Evolutionary conservation across 768 basidiomycete genomes (phyloP).

Genomic region (Kwoniella dendrophila): DNA sequence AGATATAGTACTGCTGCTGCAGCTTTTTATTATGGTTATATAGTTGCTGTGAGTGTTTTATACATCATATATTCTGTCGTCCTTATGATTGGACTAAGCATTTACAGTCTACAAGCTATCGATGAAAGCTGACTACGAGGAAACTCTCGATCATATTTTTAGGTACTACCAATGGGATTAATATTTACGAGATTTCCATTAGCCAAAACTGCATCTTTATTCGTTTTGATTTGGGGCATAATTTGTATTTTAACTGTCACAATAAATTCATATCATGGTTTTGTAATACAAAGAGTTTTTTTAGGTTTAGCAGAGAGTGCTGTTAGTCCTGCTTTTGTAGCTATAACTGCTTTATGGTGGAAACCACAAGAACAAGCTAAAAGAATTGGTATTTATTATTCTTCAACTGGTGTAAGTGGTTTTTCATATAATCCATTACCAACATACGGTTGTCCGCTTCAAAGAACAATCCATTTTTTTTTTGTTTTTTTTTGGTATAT

Average conservation of each 20-base stretch:
- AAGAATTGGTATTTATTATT: constrained; percentile 55
- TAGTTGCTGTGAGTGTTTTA: constrained; percentile 42
- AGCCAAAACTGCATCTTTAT: constrained; percentile 31
- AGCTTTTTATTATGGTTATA: constrained; percentile 55
- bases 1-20: constrained; percentile 51
- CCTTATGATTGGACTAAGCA: background rate
- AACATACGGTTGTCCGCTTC: too few species aligned
- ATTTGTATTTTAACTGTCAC: constrained; percentile 46
- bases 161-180: constrained; percentile 47
- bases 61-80: background rate
- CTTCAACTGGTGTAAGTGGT: constrained; percentile 48
- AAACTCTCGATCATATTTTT: background rate
- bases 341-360: constrained; percentile 57
- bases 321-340: constrained; percentile 56
- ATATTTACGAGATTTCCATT: constrained; percentile 41
- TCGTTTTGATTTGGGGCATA: constrained; percentile 48
- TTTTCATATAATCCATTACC: background rate
- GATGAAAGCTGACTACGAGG: too few species aligned
- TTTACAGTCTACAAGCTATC: too few species aligned
- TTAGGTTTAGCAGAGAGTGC: constrained; percentile 50
- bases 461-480: too few species aligned
- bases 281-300: constrained; percentile 52
- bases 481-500: too few species aligned
- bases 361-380: constrained; percentile 54
- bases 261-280: constrained; percentile 34